Conservation (phyloP, 371 early-diverging fungal genomes). For the Globomyces sp. region DNA sequence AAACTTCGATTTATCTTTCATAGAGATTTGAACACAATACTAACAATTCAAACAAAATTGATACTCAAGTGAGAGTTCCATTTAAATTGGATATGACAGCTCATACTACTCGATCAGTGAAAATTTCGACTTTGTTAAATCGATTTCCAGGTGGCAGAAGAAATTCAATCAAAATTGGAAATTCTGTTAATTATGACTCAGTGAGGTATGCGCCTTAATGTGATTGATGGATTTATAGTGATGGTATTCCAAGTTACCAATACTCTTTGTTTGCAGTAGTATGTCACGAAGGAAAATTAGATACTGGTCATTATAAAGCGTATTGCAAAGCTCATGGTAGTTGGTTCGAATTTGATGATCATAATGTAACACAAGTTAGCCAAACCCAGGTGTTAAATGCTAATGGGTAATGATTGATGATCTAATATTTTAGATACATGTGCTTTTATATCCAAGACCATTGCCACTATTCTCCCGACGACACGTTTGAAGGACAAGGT, state of each 20-base stretch:
- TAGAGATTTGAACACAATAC: slow-evolving; percentile 83
- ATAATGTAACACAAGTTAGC: slow-evolving; percentile 65
- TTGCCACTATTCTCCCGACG: not conserved
- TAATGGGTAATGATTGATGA: slow-evolving; percentile 1
- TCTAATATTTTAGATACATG: slow-evolving; percentile 67
- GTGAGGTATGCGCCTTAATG: not conserved
- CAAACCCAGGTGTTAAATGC: not conserved
- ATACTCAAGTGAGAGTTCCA: slow-evolving; percentile 82
- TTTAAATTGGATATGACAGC: slow-evolving; percentile 89
- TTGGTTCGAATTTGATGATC: slow-evolving; percentile 94
- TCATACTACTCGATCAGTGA: slow-evolving; percentile 65
- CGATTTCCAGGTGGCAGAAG: slow-evolving; percentile 1
- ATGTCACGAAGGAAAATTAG: slow-evolving; percentile 84
- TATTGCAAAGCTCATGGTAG: slow-evolving; percentile 75
- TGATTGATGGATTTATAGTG: slow-evolving; percentile 14
- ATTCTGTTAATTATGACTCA: not conserved
- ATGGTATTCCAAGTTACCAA: slow-evolving; percentile 64
- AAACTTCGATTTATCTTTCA: not conserved
- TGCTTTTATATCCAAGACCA: slow-evolving; percentile 68
- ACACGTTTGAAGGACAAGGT: not conserved
- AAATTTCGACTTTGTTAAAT: slow-evolving; percentile 26
- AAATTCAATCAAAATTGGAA: not conserved
- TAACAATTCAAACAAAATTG: slow-evolving; percentile 71
- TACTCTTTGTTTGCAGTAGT: slow-evolving; percentile 90
- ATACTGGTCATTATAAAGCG: slow-evolving; percentile 93